Evolutionary conservation across 768 basidiomycete species (phyloP), one percentile per base, ranked within the genome.

Genomic region (Rhodocollybia butyracea): DNA sequence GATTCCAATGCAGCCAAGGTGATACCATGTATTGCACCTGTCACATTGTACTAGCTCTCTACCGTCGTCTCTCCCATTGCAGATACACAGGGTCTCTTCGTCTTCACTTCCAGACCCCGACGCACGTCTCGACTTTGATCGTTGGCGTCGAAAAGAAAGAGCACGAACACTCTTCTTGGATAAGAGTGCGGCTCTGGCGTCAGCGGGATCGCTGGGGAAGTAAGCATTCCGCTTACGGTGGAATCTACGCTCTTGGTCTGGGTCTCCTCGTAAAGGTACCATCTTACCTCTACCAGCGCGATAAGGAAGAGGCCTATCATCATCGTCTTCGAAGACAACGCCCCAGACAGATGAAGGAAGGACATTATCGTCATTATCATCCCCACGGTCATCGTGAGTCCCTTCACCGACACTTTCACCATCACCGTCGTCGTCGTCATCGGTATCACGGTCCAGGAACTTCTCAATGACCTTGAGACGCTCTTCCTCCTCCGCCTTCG

Each of bases 41-140:
- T 93, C 90, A 60, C 91, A 94, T 62, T 91, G 91, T 30, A 93
- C 91, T 43, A 89, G 76, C 56, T 84, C 80, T n/a, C 85, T 74
- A 3, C 86, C 89, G 56, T 90, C 86, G 61, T 88, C 85, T 48
- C 70, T 73, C 17, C 83, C 85, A 40, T 73, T 69, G 64, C 90
- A 92, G 26, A 88, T 74, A 65, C 91, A 93, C 17, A 84, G 63
- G 17, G 77, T 80, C 11, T 78, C 79, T 5, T 79, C 79, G 12
- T 76, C 76, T 11, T 72, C 74, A 13, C 75, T 73, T 5, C 71
- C 71, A 27, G 70, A 70, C 26, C 62, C 53, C 41, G 70, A 66
- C 34, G 71, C 63, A 22, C 34, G 48, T 4, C 19, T n/a, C 5
- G 34, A 38, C 38, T 24, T 38, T 50, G 32, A 34, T 3, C 48